Evolutionary conservation across 345 rosid species (phyloP), one percentile per base, ranked within the genome.

Genomic region (Cardiospermum halicacabum): DNA sequence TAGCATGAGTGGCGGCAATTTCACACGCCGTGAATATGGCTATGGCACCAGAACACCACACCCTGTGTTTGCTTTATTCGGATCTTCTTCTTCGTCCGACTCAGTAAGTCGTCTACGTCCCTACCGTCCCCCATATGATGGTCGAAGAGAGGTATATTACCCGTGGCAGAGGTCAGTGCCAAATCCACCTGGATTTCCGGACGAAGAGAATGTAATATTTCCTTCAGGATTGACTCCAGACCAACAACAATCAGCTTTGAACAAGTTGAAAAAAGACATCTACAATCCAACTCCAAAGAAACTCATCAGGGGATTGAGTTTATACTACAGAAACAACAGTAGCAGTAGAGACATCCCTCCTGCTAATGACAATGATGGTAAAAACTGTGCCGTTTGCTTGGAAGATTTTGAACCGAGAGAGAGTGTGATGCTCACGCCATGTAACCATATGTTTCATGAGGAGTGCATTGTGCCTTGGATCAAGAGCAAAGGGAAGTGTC

Each of bases 401-500:
- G 98, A 92, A 56, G 96, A 92, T 69, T 92, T 92, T 28, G 87
- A 82, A 74, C 74, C 87, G 0, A 72, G 65, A 59, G 87, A 89
- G 71, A 65, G 58, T 55, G 96, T 89, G 53, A 82, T 74, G 87
- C 18, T 84, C 9, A 89, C 96, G 36, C 96, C 93, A 3, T 89
- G 98, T 59, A 72, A 82, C 47, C 98, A 92, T 15, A 88, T 89
- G 96, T 92, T 88, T 67, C 98, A 92, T 8, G 90, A 88, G 56
- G 89, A 82, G 2, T 89, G 96, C 57, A 88, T 92, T 25, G 80
- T 86, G 56, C 89, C 89, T 3, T 92, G 96, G 98, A 69, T 81
- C 34, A 88, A 72, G 61, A 80, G 75, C 64, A 72, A 81, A 7
- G 82, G 86, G 25, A 85, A 80, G 40, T 92, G 96, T 69, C 98